Percentiles rank a stretch among this genome's conserved stretches.
Conservation (phyloP, 139 green algal species). For the Edaphochlamys debaryana region DNA sequence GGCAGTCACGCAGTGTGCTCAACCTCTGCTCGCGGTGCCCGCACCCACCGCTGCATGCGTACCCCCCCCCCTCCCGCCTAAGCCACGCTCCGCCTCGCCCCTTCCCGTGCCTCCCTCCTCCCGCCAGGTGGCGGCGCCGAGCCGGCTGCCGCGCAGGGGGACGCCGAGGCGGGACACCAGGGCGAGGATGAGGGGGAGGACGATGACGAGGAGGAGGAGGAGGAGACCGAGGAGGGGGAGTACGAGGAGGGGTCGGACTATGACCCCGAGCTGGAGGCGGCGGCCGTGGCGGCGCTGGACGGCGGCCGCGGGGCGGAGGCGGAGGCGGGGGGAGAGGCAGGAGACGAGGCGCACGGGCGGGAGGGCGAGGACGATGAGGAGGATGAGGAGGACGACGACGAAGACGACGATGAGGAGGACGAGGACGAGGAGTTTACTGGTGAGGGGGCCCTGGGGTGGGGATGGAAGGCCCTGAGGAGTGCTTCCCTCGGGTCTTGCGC, state of each 20-base stretch:
- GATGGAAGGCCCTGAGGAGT: not conserved
- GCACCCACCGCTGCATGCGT: too few relatives aligned
- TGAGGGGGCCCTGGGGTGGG: not conserved
- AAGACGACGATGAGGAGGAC: not conserved
- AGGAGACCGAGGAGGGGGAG: not conserved
- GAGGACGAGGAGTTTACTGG: slow-evolving; percentile 1
- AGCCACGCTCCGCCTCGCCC: too few relatives aligned
- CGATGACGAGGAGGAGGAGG: not conserved
- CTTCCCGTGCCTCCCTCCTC: too few relatives aligned
- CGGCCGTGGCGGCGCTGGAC: not conserved
- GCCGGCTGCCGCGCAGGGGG: too few relatives aligned
- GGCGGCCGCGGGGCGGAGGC: not conserved
- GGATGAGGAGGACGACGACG: not conserved
- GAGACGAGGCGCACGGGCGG: not conserved
- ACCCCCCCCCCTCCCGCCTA: too few relatives aligned
- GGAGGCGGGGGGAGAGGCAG: not conserved
- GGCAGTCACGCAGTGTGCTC: too few relatives aligned
- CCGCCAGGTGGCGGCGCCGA: too few relatives aligned
- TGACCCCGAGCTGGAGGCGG: not conserved
- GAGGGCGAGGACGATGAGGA: not conserved
- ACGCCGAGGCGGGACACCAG: not conserved
- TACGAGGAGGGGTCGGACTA: not conserved
- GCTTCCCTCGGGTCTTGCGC: too few relatives aligned
- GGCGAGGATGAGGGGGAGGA: not conserved
- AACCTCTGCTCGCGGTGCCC: too few relatives aligned